phyloP scores from a whole-genome alignment of 2,329 filamentous ascomycete genomes.

The Phaeoacremonium minimum region DNA sequence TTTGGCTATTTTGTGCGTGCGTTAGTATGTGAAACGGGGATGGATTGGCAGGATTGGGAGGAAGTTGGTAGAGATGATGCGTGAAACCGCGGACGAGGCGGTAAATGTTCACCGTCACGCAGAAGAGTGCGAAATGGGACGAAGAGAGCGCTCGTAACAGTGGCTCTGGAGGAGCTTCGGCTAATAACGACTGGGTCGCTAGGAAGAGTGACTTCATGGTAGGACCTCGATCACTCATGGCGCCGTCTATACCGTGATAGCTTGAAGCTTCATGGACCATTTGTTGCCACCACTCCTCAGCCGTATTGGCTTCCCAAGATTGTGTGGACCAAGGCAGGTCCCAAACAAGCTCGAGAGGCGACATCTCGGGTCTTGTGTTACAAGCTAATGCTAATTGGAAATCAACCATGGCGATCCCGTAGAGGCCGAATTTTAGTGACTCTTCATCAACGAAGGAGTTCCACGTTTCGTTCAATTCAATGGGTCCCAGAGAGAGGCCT shows the following conservation, averaged over 20 bases:
- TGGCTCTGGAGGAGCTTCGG: slow-evolving; percentile 16
- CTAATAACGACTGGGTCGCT: slow-evolving; percentile 25
- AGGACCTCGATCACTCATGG: slow-evolving; percentile 12
- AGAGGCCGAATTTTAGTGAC: slow-evolving; percentile 22
- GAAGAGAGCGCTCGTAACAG: slow-evolving; percentile 16
- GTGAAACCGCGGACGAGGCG: slow-evolving; percentile 24
- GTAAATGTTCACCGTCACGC: slow-evolving; percentile 20
- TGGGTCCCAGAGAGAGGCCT: neutral
- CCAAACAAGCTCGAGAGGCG: slow-evolving; percentile 25
- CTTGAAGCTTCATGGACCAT: slow-evolving; percentile 13
- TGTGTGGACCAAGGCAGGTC: slow-evolving; percentile 21
- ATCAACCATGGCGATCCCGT: slow-evolving; percentile 22
- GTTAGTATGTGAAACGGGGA: slow-evolving; percentile 26
- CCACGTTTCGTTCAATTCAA: slow-evolving; percentile 15
- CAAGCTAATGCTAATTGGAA: slow-evolving; percentile 21
- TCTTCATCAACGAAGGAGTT: slow-evolving; percentile 19
- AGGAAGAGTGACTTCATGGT: slow-evolving; percentile 19
- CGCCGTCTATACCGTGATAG: slow-evolving; percentile 9
- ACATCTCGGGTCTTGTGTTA: slow-evolving; percentile 21
- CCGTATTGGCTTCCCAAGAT: slow-evolving; percentile 23
- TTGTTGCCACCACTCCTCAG: slow-evolving; percentile 18
- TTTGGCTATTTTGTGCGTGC: slow-evolving; percentile 22
- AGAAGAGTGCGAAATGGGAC: slow-evolving; percentile 20
- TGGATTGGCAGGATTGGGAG: slow-evolving; percentile 21
- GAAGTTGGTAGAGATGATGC: slow-evolving; percentile 26